Evolutionary conservation across 2,329 filamentous ascomycete species (phyloP), one percentile per base, ranked within the genome.

Genomic region (Diaporthe eres): DNA sequence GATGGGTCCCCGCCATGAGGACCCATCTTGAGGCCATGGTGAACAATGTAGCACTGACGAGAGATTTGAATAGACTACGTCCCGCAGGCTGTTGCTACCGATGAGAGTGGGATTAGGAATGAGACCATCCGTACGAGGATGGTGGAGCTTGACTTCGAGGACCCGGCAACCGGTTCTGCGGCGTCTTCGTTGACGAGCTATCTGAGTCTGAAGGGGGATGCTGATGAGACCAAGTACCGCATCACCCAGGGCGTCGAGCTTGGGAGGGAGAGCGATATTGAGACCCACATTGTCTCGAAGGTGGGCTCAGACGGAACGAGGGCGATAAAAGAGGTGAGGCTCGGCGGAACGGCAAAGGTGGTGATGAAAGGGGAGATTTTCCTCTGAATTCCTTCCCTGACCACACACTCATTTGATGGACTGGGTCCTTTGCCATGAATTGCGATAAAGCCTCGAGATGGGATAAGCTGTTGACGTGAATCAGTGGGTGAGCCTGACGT

Each of bases 201-300:
- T 79, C 83, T 93, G 76, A 86, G 88, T 6, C 80, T 89, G 71
- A 81, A 84, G 71, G 81, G 81, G 58, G 81, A 77, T n/a, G 81
- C 79, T 31, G 82, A 81, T 34, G 82, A 78, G 74, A 81, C 81
- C 60, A 84, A 82, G 72, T 92, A 89, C 78, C 85, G 87, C 75
- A 84, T 94, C 77, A 89, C 89, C 75, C 92, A 94, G 83, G 92
- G 92, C 0, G 90, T 93, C 13, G 92, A 94, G 83, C 93, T 94
- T 89, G 92, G 91, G 8, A 83, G 91, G 78, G 84, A 84, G 81
- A 91, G 89, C 79, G 84, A 87, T 67, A 90, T 91, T 65, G 79
- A 82, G 53, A 86, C 90, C 49, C 85, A 88, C 74, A 84, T 89
- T n/a, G 74, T 73, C 39, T 68, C 77, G 15, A 61, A 67, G 28